phyloP scores from a whole-genome alignment of 2,329 filamentous ascomycete species.

The Fusarium chlamydosporum region DNA sequence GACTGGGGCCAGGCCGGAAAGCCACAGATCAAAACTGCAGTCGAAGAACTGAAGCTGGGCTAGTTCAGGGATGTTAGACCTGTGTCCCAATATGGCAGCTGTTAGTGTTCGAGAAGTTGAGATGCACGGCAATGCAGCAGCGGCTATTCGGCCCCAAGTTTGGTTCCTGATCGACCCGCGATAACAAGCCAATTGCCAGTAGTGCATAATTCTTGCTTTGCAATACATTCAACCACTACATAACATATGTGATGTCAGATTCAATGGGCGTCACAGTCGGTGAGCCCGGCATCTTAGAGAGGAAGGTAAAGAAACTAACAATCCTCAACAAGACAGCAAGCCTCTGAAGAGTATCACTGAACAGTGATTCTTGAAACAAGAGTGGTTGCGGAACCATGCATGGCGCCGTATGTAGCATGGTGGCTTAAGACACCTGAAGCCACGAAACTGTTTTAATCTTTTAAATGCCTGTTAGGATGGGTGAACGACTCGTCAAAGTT shows the following conservation, averaged over 20 bases:
- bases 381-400: constrained; percentile 7
- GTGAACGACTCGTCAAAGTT: constrained; percentile 17
- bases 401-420: constrained; percentile 9
- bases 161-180: constrained; percentile 44
- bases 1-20: constrained; percentile 72
- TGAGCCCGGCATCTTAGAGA: constrained; percentile 29
- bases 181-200: constrained; percentile 16
- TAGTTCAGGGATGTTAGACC: constrained; percentile 50
- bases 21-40: constrained; percentile 59
- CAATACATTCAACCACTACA: not conserved
- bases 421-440: constrained; percentile 26
- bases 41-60: constrained; percentile 58
- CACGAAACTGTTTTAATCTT: constrained; percentile 9
- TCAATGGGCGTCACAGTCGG: constrained; percentile 11
- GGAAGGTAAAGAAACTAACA: constrained; percentile 36
- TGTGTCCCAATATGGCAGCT: constrained; percentile 30
- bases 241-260: constrained; percentile 6
- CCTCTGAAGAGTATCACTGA: constrained; percentile 1
- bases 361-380: constrained; percentile 24
- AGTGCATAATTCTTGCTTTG: not conserved
- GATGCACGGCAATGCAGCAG: constrained; percentile 16
- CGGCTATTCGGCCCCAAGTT: constrained; percentile 26
- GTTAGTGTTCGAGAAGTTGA: constrained; percentile 17
- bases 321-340: constrained; percentile 10
- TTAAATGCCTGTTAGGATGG: constrained; percentile 5